These are phyloP conservation scores for Lipomyces anomalus DNA, from an alignment of 805 yeast genomes.

Conservation along the genomic window DNA sequence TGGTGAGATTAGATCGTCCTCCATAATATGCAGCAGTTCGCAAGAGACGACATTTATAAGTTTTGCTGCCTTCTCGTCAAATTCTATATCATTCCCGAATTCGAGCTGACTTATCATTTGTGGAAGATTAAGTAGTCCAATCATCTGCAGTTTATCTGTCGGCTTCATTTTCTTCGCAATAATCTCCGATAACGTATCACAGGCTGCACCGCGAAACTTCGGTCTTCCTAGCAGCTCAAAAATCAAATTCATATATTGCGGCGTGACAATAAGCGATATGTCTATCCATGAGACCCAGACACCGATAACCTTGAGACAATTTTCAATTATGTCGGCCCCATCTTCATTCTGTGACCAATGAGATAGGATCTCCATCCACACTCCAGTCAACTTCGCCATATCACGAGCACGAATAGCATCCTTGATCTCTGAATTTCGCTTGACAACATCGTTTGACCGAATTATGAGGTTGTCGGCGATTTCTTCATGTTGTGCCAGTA, in stretches of 20 bases:
- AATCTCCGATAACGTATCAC: conserved; percentile 54
- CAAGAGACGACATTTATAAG: conserved; percentile 66
- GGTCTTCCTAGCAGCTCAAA: conserved; percentile 51
- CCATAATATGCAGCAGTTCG: conserved; percentile 68
- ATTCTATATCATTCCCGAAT: conserved; percentile 49
- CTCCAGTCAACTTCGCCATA: conserved; percentile 54
- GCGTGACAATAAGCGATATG: conserved; percentile 62
- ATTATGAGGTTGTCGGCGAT: conserved; percentile 87
- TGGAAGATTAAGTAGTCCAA: conserved; percentile 63
- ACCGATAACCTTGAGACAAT: conserved; percentile 64
- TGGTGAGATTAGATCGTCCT: conserved; percentile 35
- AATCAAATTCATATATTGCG: conserved; percentile 51
- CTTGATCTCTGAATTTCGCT: conserved; percentile 66
- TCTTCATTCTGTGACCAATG: conserved; percentile 30
- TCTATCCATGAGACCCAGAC: conserved; percentile 92
- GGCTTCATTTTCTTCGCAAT: conserved; percentile 76
- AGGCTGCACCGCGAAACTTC: conserved; percentile 47
- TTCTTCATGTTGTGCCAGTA: conserved; percentile 75
- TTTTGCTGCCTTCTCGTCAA: conserved; percentile 70
- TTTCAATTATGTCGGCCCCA: conserved; percentile 47
- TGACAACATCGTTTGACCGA: conserved; percentile 52
- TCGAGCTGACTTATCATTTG: conserved; percentile 42
- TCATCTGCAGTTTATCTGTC: conserved; percentile 58
- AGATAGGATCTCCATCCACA: conserved; percentile 60
- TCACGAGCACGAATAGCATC: conserved; percentile 77